Evolutionary conservation across 2,329 filamentous ascomycete genomes (phyloP).

Genomic region (Neospermospora avenae): DNA sequence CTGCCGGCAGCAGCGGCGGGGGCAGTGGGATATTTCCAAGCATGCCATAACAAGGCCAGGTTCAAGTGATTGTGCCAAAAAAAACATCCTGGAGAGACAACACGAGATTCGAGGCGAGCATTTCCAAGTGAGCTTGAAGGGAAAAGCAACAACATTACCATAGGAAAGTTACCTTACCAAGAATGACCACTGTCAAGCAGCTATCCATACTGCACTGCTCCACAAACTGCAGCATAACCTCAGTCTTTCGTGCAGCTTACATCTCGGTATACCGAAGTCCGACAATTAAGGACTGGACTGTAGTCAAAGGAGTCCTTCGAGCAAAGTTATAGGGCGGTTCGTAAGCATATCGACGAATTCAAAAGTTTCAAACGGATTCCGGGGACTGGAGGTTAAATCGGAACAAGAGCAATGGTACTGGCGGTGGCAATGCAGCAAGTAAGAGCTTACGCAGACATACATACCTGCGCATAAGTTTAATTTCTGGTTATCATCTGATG

Average conservation of each 20-base stretch:
- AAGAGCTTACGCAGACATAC: background rate
- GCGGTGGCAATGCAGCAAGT: slow-evolving; percentile 1
- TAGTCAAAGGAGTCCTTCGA: background rate
- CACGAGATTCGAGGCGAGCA: too few species aligned
- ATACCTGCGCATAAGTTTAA: too few species aligned
- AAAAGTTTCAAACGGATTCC: too few species aligned
- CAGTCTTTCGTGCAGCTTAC: background rate
- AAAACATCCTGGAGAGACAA: too few species aligned
- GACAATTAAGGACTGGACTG: background rate
- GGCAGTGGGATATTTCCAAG: slow-evolving; percentile 1
- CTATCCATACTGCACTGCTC: background rate
- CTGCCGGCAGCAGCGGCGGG: too few species aligned
- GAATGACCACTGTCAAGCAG: background rate
- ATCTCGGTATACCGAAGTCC: slow-evolving; percentile 1
- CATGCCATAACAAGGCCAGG: too few species aligned
- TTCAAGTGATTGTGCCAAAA: too few species aligned
- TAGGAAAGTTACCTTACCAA: background rate
- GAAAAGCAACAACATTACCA: background rate
- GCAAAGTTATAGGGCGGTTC: background rate
- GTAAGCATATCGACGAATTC: background rate
- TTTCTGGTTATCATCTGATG: slow-evolving; percentile 5
- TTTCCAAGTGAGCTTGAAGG: background rate
- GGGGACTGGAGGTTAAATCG: background rate
- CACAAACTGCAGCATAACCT: background rate
- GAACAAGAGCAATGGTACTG: background rate